phyloP scores from a whole-genome alignment of 495 filamentous ascomycete genomes.

The Acidomyces sp. region DNA sequence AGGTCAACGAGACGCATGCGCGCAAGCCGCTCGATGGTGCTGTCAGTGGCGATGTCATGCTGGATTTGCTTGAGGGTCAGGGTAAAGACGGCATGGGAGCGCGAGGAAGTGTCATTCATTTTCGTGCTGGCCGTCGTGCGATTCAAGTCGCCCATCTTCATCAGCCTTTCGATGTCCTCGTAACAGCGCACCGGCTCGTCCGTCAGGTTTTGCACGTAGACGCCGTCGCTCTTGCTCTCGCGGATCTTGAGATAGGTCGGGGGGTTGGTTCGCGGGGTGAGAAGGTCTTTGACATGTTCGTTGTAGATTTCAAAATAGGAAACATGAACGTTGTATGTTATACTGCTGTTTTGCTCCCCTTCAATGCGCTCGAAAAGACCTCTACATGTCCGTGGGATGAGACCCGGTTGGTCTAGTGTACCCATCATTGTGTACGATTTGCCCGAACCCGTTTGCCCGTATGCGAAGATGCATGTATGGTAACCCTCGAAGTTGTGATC shows the following conservation, averaged over 20 bases:
- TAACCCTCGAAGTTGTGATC: slow-evolving; percentile 99
- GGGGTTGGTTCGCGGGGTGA: slow-evolving; percentile 61
- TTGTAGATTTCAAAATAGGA: slow-evolving; percentile 99
- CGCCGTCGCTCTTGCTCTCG: slow-evolving; percentile 86
- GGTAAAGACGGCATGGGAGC: slow-evolving; percentile 94
- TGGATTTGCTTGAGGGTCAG: slow-evolving; percentile 95
- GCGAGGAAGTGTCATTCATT: slow-evolving; percentile 96
- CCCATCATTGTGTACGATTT: slow-evolving; percentile 99
- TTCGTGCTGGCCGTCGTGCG: slow-evolving; percentile 93
- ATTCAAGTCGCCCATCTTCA: slow-evolving; percentile 77
- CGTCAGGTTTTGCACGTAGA: slow-evolving; percentile 94
- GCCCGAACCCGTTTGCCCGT: slow-evolving; percentile 93
- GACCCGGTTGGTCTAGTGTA: slow-evolving; percentile 66
- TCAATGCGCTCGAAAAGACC: slow-evolving; percentile 94
- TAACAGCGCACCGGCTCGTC: slow-evolving; percentile 75
- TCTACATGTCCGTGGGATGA: slow-evolving; percentile 95
- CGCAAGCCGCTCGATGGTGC: slow-evolving; percentile 85
- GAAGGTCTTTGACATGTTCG: slow-evolving; percentile 90
- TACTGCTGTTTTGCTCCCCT: slow-evolving; percentile 65
- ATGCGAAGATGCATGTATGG: slow-evolving; percentile 98
- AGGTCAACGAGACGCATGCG: slow-evolving; percentile 94
- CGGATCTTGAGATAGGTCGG: slow-evolving; percentile 94
- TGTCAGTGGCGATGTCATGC: slow-evolving; percentile 84
- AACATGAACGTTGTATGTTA: slow-evolving; percentile 90
- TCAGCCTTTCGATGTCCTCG: slow-evolving; percentile 71